phyloP scores from a whole-genome alignment of 83 land plant species.

The Thuja plicata region DNA sequence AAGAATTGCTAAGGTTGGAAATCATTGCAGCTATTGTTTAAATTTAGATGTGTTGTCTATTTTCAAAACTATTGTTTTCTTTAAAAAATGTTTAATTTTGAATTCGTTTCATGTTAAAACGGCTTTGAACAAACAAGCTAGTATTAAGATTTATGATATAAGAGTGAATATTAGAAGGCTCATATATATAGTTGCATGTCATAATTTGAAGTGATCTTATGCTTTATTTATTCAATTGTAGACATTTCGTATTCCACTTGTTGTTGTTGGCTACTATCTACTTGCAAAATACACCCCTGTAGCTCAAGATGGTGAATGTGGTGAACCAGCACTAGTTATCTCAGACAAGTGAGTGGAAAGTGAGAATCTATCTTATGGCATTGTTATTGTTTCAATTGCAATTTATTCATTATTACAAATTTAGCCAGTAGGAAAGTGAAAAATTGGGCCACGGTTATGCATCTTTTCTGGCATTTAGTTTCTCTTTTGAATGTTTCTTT shows the following conservation, averaged over 20 bases:
- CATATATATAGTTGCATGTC: not conserved
- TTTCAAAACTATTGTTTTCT: not conserved
- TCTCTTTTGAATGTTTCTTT: not conserved
- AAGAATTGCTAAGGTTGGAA: slow-evolving; percentile 82
- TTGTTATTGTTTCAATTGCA: not conserved
- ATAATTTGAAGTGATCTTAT: not conserved
- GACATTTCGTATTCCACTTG: slow-evolving; percentile 92
- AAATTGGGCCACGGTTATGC: not conserved
- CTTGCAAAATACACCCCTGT: slow-evolving; percentile 94
- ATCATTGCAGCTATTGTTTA: not conserved
- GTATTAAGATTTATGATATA: not conserved
- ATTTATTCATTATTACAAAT: not conserved
- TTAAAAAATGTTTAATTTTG: not conserved
- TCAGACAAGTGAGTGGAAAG: slow-evolving; percentile 84
- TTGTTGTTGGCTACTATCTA: slow-evolving; percentile 87
- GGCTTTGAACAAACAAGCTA: not conserved
- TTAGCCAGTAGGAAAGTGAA: not conserved
- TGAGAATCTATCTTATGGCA: slow-evolving; percentile 28
- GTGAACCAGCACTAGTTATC: slow-evolving; percentile 71
- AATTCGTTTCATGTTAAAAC: not conserved
- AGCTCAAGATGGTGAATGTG: slow-evolving; percentile 94
- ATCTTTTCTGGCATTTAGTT: not conserved
- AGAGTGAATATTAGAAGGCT: not conserved
- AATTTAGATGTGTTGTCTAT: not conserved
- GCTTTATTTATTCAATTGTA: slow-evolving; percentile 19